Conservation (phyloP, 345 rosid species). For the Toxicodendron radicans region DNA sequence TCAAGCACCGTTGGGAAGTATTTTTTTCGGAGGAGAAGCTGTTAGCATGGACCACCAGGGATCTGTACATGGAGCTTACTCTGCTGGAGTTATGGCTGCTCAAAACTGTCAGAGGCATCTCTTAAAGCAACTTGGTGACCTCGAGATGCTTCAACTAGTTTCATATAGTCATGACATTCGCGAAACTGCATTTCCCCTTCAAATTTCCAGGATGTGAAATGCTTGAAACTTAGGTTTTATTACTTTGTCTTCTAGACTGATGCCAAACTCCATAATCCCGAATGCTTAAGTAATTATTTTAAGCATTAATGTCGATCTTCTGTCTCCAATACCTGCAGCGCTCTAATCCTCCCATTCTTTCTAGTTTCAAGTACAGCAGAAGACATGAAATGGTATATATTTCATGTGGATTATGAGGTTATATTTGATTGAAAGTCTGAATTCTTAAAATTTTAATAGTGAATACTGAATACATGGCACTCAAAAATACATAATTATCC, state of each 20-base stretch:
- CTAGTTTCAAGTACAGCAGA: neutral
- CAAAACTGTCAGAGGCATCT: slow-evolving; percentile 60
- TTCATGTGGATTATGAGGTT: no score
- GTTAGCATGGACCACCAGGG: slow-evolving; percentile 82
- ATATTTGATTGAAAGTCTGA: no score
- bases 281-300: no score
- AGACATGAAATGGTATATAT: neutral
- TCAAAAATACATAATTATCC: no score
- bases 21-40: slow-evolving; percentile 91
- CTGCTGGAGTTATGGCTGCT: slow-evolving; percentile 72
- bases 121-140: slow-evolving; percentile 42
- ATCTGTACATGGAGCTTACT: slow-evolving; percentile 85
- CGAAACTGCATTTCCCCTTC: slow-evolving; percentile 64
- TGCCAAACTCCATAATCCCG: neutral
- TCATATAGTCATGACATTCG: slow-evolving; percentile 45
- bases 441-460: no score
- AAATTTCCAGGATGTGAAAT: slow-evolving; percentile 78
- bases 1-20: slow-evolving; percentile 58
- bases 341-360: neutral
- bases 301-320: no score
- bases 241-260: no score
- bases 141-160: slow-evolving; percentile 45
- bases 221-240: neutral
- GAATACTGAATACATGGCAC: no score
- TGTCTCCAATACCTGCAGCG: no score